A percentile compares a stretch with the other conserved stretches of the same genome.
Conservation (phyloP, 345 rosid species). For the Moricandia arvensis region DNA sequence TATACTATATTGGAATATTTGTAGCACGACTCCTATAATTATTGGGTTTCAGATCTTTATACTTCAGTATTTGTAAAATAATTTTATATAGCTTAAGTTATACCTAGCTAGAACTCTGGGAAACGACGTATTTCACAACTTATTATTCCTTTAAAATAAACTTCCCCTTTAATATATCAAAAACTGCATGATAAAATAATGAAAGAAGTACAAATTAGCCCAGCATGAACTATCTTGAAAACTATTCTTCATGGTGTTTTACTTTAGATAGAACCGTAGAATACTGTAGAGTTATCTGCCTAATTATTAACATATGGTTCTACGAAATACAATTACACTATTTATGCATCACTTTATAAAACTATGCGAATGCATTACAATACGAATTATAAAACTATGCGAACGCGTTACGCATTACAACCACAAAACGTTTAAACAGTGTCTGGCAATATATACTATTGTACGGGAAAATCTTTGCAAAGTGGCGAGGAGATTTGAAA, state of each 20-base stretch:
- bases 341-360: not conserved
- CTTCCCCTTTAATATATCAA: not conserved
- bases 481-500: conserved; percentile 14
- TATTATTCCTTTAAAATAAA: not conserved
- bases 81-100: not conserved
- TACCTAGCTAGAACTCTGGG: not conserved
- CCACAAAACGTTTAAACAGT: not conserved
- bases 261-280: not conserved
- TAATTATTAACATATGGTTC: not conserved
- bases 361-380: not conserved
- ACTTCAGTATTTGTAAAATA: not conserved
- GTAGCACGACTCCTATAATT: not conserved
- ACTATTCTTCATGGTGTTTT: conserved; percentile 9
- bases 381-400: not conserved
- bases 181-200: not conserved
- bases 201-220: not conserved
- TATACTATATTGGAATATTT: not conserved
- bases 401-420: not conserved
- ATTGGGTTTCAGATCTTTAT: not conserved
- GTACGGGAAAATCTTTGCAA: conserved; percentile 29
- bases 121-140: not conserved
- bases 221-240: not conserved
- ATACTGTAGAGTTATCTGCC: not conserved
- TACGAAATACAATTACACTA: not conserved
- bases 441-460: not conserved